Evolutionary conservation across 2,329 filamentous ascomycete species (phyloP).

Genomic region (Aureobasidium mangrovei): DNA sequence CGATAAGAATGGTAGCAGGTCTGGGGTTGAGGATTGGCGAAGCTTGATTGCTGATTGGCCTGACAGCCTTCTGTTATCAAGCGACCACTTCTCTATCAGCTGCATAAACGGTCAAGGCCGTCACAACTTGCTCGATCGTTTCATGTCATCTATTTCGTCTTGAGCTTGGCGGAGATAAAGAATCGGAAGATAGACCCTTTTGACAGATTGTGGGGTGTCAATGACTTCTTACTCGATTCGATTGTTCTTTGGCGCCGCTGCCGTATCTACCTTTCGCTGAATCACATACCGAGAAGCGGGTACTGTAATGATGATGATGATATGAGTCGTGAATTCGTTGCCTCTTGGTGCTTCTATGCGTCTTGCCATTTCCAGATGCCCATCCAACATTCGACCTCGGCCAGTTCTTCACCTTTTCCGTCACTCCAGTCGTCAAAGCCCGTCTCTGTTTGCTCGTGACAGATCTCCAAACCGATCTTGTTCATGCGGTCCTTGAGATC

Average conservation of each 20-base stretch:
- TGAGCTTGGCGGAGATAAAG: not conserved
- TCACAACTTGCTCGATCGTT: slow-evolving; percentile 5
- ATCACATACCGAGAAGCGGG: no score
- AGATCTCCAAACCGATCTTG: slow-evolving; percentile 41
- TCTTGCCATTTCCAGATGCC: slow-evolving; percentile 46
- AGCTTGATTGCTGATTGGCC: slow-evolving; percentile 7
- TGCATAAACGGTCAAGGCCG: not conserved
- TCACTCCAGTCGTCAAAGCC: slow-evolving; percentile 68
- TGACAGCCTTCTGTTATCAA: slow-evolving; percentile 5
- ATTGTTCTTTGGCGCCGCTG: not conserved
- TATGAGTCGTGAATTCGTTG: no score
- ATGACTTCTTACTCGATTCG: slow-evolving; percentile 1
- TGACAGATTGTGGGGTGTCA: slow-evolving; percentile 7
- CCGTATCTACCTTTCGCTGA: no score
- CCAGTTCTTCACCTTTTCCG: slow-evolving; percentile 35
- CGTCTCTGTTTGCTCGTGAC: slow-evolving; percentile 54
- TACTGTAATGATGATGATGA: no score
- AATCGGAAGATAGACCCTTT: not conserved
- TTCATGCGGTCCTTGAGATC: slow-evolving; percentile 56
- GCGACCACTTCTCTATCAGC: not conserved
- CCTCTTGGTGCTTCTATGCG: not conserved
- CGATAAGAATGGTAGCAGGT: not conserved
- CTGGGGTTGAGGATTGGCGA: slow-evolving; percentile 2
- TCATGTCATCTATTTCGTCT: not conserved
- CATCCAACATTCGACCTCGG: slow-evolving; percentile 59